Evolutionary conservation across 129 eudicot species (phyloP), one percentile per base, ranked within the genome.

Genomic region (Centaurea solstitialis): DNA sequence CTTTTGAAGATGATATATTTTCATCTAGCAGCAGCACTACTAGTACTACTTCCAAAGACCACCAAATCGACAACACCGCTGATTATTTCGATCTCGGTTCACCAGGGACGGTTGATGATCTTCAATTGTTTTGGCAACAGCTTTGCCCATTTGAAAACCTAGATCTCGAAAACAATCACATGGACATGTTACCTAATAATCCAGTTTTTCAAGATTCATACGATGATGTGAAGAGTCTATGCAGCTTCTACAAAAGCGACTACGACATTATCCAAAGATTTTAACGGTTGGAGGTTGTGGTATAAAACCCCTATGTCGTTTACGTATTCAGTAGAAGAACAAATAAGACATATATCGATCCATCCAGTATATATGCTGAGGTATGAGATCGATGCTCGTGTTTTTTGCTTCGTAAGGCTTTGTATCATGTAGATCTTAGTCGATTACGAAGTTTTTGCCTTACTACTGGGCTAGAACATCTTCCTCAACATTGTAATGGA

Each of bases 41-140:
- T 26, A 75, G 20, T 15, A 10, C 12, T 21, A 17, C 30, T 35
- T 72, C 64, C 41, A 53, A 15, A 17, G 18, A 20, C 20, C 38
- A 28, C 38, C 23, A 76, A 76, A 18, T 76, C 37, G 37, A n/a
- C 9, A 5, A 17, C n/a, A 57, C 9, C 3, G 5, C 26, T 1
- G 59, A 62, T 76, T 28, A 76, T 64, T 76, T 61, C 21, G 59
- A 62, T 24, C 23, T 43, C 9, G 53, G 43, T 40, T 68, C 80
- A 43, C 82, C 68, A 0, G 77, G 66, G 24, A 40, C 43, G 1
- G 23, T 41, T 62, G 64, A 9, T 5, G 81, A 75, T 38, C 76
- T 72, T 5, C 45, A 70, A 21, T 22, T 18, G 28, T 76, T 81
- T 33, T 81, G 83, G 80, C 18, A 30, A 37, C 72, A 85, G 5